Percentiles rank a stretch among this genome's conserved stretches.
These are phyloP conservation scores for Chlorella sp. DNA, from an alignment of 139 green algal genomes.

Conservation along the genomic window DNA sequence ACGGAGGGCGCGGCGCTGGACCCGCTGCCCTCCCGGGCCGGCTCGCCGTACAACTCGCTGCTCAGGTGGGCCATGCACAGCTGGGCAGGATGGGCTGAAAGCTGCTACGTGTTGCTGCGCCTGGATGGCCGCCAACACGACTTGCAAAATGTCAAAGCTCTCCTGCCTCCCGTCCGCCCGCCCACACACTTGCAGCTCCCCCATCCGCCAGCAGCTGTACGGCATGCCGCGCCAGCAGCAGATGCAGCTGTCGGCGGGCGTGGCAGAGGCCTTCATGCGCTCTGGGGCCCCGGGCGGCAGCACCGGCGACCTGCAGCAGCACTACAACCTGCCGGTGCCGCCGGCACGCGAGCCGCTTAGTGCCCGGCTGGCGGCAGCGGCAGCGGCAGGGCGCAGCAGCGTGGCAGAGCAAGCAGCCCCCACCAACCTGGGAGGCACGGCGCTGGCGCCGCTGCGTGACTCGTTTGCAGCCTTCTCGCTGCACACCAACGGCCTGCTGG, in stretches of 20 bases:
- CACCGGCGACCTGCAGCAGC: conserved; percentile 5
- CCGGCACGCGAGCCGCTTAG: neutral
- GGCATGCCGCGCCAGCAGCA: conserved; percentile 29
- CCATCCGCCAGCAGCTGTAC: conserved; percentile 31
- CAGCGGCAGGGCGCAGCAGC: neutral
- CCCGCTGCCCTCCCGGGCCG: conserved; percentile 37
- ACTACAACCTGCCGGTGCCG: neutral
- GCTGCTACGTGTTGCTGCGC: too few species aligned
- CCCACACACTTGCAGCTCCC: conserved; percentile 22
- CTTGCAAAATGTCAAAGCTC: too few species aligned
- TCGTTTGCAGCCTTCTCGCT: neutral
- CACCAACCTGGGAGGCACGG: conserved; percentile 3
- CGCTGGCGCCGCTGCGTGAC: conserved; percentile 10
- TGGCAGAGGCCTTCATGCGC: conserved; percentile 27
- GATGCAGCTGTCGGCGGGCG: conserved; percentile 21
- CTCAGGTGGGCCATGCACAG: conserved; percentile 8
- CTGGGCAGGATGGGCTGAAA: too few species aligned
- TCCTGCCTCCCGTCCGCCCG: too few species aligned
- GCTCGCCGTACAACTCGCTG: conserved; percentile 28
- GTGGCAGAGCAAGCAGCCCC: neutral
- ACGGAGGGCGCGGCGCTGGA: conserved; percentile 46
- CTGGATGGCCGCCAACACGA: too few species aligned
- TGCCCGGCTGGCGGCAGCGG: conserved; percentile 3
- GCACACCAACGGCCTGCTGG: conserved; percentile 8
- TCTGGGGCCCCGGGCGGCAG: neutral